phyloP scores from a whole-genome alignment of 768 basidiomycete genomes.

The Boletus subcaerulescens region DNA sequence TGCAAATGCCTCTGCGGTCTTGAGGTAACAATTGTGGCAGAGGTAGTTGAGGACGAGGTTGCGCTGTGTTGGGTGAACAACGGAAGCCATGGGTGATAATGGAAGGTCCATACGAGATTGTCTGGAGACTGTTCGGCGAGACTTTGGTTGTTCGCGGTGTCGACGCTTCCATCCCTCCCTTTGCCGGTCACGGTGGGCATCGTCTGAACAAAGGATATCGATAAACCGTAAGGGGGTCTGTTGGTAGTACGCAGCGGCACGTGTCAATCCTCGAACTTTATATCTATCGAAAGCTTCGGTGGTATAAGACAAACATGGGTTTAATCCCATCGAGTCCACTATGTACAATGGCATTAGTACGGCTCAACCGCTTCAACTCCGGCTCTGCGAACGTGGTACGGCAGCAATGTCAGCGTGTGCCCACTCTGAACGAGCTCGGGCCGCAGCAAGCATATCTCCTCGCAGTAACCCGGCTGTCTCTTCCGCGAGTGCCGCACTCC shows the following conservation, averaged over 20 bases:
- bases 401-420: conserved; percentile 18
- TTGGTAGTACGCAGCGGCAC: conserved; percentile 4
- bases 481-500: conserved; percentile 35
- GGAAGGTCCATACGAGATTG: conserved; percentile 39
- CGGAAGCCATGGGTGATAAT: neutral
- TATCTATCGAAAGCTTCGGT: neutral
- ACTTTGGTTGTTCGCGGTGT: conserved; percentile 17
- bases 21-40: conserved; percentile 68
- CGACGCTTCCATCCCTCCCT: conserved; percentile 10
- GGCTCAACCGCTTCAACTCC: conserved; percentile 29
- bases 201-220: conserved; percentile 2
- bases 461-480: conserved; percentile 50
- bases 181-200: conserved; percentile 21
- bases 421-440: conserved; percentile 26
- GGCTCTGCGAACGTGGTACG: conserved; percentile 35
- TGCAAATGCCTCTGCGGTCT: conserved; percentile 66
- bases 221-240: neutral
- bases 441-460: conserved; percentile 36
- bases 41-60: conserved; percentile 75
- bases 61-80: conserved; percentile 41
- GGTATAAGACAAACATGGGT: neutral
- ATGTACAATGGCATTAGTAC: neutral
- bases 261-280: conserved; percentile 5
- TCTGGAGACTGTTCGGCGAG: conserved; percentile 38
- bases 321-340: neutral